Base-by-base conservation (phyloP, 2,329 filamentous ascomycete genomes). In the Fusarium ambrosium region DNA sequence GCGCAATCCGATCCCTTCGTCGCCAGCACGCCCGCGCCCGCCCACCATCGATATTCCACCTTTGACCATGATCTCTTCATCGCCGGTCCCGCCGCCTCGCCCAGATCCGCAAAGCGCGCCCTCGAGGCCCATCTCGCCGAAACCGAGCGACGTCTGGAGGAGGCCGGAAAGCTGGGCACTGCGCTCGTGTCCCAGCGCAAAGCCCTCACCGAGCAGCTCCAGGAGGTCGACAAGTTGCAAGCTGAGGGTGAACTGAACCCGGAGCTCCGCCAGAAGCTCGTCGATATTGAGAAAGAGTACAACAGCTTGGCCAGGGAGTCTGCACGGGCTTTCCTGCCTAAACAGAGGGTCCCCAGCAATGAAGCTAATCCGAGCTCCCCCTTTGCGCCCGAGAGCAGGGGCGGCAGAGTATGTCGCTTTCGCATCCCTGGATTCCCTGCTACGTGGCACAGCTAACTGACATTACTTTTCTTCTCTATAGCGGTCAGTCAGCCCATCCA, bases 221-320 rank as follows among this genome's bases (percentile, higher is more conserved):
- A 92, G 77, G 95, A 98, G 80, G 92, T 99, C 4, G 94, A 97
- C 78, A 91, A 92, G 80, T 87, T 94, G 69, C 89, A 95, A 79
- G 87, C 90, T 53, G 93, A 97, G 76, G 91, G 90, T 27, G 93
- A 98, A 72, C 91, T 98, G 62, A 92, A 92, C 0, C 91, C 94
- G 4, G 95, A 98, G 75, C 86, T 99, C 78, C 94, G 93, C 69
- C 90, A 93, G 79, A 95, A 94, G 84, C 89, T 99, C 63, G 88
- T 91, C 16, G 95, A 97, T 73, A 91, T 99, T 69, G 97, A 99
- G 83, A 94, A 91, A 82, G 97, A 99, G 80, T 98, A 97, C 85
- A 96, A 97, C 82, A 95, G 98, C 80, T 92, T 98, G 56, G 95
- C 95, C 14, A 90, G 93, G 72, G 96, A 98, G 82, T 97, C 94